phyloP scores from a whole-genome alignment of 2,329 filamentous ascomycete genomes.

The Apiospora rasikravindrae region DNA sequence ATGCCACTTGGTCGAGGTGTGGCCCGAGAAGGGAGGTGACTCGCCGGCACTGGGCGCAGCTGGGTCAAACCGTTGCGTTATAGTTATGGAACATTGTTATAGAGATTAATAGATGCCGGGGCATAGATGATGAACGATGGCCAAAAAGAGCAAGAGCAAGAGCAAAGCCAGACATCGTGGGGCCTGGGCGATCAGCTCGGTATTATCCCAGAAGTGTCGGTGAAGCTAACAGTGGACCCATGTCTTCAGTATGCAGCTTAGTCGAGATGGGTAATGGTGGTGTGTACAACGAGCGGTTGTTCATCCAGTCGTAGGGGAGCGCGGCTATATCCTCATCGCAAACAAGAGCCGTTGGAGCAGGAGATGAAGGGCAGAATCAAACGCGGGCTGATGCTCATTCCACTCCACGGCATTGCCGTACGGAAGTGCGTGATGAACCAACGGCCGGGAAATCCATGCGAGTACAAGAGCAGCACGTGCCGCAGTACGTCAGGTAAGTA shows the following conservation, averaged over 20 bases:
- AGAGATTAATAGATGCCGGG: background rate
- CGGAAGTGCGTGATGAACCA: background rate
- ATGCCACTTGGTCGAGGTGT: background rate
- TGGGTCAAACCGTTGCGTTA: background rate
- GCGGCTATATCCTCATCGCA: background rate
- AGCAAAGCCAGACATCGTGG: background rate
- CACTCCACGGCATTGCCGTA: background rate
- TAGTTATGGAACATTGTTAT: background rate
- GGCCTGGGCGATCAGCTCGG: background rate
- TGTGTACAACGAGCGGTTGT: background rate
- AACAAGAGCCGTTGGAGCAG: background rate
- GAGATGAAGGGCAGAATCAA: background rate
- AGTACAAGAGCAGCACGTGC: background rate
- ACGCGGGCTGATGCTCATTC: background rate
- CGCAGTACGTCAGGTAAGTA: background rate
- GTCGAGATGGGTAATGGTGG: background rate
- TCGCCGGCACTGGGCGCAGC: background rate
- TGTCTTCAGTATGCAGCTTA: background rate
- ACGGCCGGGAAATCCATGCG: background rate
- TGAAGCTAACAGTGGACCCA: conserved; percentile 24
- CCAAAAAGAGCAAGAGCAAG: background rate
- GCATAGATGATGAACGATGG: background rate
- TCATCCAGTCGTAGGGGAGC: background rate
- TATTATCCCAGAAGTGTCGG: conserved; percentile 22
- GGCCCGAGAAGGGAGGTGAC: background rate